Evolutionary conservation across 2,329 filamentous ascomycete species (phyloP).

Genomic region (Coniochaeta sp.): DNA sequence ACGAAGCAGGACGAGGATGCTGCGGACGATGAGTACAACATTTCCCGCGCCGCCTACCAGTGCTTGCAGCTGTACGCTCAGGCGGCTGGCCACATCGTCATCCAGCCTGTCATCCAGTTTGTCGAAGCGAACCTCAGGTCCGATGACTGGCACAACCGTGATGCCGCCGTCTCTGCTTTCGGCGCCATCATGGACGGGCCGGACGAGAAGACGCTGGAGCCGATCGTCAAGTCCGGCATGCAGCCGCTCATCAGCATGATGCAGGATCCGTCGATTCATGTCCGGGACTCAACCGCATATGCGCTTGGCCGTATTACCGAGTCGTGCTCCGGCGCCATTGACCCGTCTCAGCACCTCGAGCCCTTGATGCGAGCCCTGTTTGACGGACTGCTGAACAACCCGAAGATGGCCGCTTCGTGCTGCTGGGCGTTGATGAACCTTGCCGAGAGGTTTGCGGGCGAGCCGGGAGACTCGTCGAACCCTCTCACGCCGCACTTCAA

Average conservation of each 20-base stretch:
- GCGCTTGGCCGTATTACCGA: slow-evolving; percentile 95
- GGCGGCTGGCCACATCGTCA: slow-evolving; percentile 77
- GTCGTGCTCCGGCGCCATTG: slow-evolving; percentile 84
- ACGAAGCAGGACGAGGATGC: slow-evolving; percentile 98
- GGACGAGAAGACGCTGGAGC: slow-evolving; percentile 84
- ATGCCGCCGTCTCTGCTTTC: slow-evolving; percentile 94
- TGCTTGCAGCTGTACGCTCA: slow-evolving; percentile 93
- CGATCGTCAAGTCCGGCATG: slow-evolving; percentile 91
- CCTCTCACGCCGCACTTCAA: slow-evolving; percentile 88
- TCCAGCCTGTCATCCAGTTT: slow-evolving; percentile 79
- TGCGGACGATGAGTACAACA: slow-evolving; percentile 93
- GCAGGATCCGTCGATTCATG: slow-evolving; percentile 82
- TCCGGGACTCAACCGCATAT: slow-evolving; percentile 93
- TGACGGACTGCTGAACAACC: slow-evolving; percentile 78
- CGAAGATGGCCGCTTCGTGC: slow-evolving; percentile 97
- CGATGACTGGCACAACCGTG: slow-evolving; percentile 90
- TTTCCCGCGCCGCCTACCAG: slow-evolving; percentile 91
- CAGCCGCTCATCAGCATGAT: slow-evolving; percentile 87
- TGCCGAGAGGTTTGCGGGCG: slow-evolving; percentile 88
- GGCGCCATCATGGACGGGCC: slow-evolving; percentile 98
- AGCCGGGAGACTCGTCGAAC: slow-evolving; percentile 70
- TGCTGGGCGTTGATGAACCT: slow-evolving; percentile 99
- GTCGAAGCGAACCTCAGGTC: slow-evolving; percentile 85
- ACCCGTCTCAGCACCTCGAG: slow-evolving; percentile 74
- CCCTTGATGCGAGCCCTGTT: slow-evolving; percentile 84